Conservation (phyloP, 2,329 filamentous ascomycete species). For the Hortaea sp. region DNA sequence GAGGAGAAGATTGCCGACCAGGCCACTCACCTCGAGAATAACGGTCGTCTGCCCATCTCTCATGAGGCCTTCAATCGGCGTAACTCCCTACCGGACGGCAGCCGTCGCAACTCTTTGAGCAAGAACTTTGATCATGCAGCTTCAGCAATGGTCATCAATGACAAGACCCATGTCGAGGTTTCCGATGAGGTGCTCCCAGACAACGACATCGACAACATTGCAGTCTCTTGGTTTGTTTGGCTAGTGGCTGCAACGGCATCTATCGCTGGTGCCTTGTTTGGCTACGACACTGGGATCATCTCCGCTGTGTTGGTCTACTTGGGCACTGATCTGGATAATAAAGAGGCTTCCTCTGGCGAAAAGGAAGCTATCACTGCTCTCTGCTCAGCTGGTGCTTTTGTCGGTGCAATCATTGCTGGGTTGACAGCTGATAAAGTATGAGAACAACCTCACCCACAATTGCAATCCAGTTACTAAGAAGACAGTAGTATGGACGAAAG, state of each 20-base stretch:
- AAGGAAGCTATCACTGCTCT: slow-evolving; percentile 31
- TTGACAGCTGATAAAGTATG: slow-evolving; percentile 22
- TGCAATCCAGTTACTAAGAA: neutral
- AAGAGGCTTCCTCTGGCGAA: slow-evolving; percentile 22
- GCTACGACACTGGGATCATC: slow-evolving; percentile 31
- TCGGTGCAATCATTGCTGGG: slow-evolving; percentile 29
- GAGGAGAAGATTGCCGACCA: slow-evolving; percentile 6
- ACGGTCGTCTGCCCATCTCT: slow-evolving; percentile 2
- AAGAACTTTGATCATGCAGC: slow-evolving; percentile 11
- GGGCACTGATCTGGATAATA: slow-evolving; percentile 23
- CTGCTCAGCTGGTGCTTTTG: slow-evolving; percentile 28
- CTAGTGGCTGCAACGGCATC: slow-evolving; percentile 14
- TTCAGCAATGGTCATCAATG: slow-evolving; percentile 6
- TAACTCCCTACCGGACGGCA: neutral
- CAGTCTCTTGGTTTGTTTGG: slow-evolving; percentile 14
- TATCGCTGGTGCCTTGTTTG: slow-evolving; percentile 15
- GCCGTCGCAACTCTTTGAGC: slow-evolving; percentile 5
- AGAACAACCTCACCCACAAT: neutral
- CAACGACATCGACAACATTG: slow-evolving; percentile 14
- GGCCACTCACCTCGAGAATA: slow-evolving; percentile 5
- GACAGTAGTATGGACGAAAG: slow-evolving; percentile 23
- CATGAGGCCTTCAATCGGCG: neutral
- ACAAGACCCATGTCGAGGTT: slow-evolving; percentile 12
- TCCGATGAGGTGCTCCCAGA: slow-evolving; percentile 3
- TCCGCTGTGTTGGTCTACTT: slow-evolving; percentile 29